Evolutionary conservation across 1,284 basidiomycete species (phyloP).

Genomic region (Sporisorium iseilematis-ciliati): DNA sequence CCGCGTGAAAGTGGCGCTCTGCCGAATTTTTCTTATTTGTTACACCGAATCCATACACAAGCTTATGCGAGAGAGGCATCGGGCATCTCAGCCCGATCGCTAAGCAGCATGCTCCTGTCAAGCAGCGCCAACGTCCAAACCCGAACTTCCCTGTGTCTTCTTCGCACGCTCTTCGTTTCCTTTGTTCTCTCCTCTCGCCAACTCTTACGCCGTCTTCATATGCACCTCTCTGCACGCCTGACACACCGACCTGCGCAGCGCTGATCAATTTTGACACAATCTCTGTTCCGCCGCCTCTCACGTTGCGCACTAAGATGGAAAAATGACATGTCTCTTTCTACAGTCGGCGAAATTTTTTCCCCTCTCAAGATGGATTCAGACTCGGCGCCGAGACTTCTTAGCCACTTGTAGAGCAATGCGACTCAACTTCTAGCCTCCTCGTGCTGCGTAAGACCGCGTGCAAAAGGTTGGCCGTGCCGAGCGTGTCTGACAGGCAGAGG

Average conservation of each 20-base stretch:
- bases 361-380: background rate
- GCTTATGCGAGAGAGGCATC: too few relatives aligned
- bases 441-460: background rate
- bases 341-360: background rate
- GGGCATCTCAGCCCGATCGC: too few relatives aligned
- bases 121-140: too few relatives aligned
- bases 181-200: too few relatives aligned
- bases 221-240: too few relatives aligned
- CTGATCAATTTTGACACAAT: background rate
- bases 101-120: too few relatives aligned
- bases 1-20: too few relatives aligned
- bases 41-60: too few relatives aligned
- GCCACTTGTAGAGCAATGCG: background rate
- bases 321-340: slow-evolving; percentile 13
- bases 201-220: too few relatives aligned
- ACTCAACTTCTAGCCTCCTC: slow-evolving; percentile 1
- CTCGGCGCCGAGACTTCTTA: background rate
- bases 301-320: background rate
- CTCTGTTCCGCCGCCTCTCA: background rate
- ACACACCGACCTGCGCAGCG: background rate
- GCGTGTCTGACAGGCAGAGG: background rate
- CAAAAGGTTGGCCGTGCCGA: background rate
- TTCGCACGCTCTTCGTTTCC: too few relatives aligned
- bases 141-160: too few relatives aligned
- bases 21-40: too few relatives aligned